Evolutionary conservation across 139 green algal genomes (phyloP), one percentile per base, ranked within the genome.

Genomic region (Ettlia oleoabundans): DNA sequence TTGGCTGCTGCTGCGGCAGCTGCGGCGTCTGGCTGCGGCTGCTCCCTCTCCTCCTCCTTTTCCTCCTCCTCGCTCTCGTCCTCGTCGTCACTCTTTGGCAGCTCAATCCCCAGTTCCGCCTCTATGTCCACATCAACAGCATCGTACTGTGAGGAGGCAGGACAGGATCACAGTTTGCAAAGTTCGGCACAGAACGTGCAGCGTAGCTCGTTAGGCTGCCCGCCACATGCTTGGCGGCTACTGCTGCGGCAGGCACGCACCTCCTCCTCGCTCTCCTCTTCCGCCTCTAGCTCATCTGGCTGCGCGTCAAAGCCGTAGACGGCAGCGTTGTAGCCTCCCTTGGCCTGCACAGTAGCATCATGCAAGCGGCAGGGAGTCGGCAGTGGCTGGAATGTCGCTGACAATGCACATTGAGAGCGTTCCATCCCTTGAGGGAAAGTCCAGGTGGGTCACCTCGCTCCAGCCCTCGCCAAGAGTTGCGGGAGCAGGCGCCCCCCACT

Each of bases 51-150:
- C 70, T 74, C 51, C 35, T 73, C 80, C 40, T 86, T 53, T 73
- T 90, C 85, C 30, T 91, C 88, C 37, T 80, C 76, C 26, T 81
- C 73, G 22, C 65, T 67, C 26, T 87, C 71, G 26, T 91, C 84
- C 26, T 92, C 88, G 3, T 90, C 87, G 28, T 90, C 89, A 22
- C 76, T 86, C 51, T 82, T 83, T 30, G 82, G 73, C 21, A 92
- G 40, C 70, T 92, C 89, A 61, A 92, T 82, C 19, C 89, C 89
- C 41, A 92, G 79, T 52, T 85, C 89, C 32, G 82, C 78, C 79
- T 92, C 82, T 26, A 92, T 85, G 61, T 86, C 89, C 21, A 84
- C 40, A 7, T 87, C 52, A 33, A 71, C 63, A 69, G 63, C 63
- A 41, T 24, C 6, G 28, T 6, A 40, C 8, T 10, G 6, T 69